Percentiles rank a stretch among this genome's conserved stretches.
Conservation (phyloP, 2,329 filamentous ascomycete genomes). For the Phialophora verrucosa region DNA sequence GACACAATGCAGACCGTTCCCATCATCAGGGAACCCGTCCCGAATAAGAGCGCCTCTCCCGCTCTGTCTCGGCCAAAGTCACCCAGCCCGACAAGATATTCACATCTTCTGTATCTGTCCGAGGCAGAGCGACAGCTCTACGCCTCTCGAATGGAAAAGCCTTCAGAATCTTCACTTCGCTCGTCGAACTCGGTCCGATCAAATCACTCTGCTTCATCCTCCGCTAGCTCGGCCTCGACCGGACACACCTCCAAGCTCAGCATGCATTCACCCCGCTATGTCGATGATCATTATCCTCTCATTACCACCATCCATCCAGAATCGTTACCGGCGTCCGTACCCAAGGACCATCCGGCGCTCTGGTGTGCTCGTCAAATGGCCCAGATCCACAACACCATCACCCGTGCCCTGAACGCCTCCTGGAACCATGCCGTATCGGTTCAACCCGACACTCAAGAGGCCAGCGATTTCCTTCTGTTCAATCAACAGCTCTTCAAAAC, state of each 20-base stretch:
- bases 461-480: conserved; percentile 38
- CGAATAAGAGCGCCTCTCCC: conserved; percentile 15
- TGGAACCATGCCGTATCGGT: conserved; percentile 38
- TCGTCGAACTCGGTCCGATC: conserved; percentile 78
- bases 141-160: conserved; percentile 43
- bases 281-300: conserved; percentile 38
- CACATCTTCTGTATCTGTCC: conserved; percentile 34
- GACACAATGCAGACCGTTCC: conserved; percentile 15
- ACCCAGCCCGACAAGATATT: conserved; percentile 26
- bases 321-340: conserved; percentile 24
- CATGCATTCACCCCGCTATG: conserved; percentile 29
- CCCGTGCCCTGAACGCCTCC: conserved; percentile 38
- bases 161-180: conserved; percentile 64
- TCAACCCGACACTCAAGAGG: conserved; percentile 31
- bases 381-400: conserved; percentile 39
- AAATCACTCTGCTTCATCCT: conserved; percentile 67
- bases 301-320: conserved; percentile 34
- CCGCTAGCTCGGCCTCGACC: conserved; percentile 78
- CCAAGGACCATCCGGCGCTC: conserved; percentile 29
- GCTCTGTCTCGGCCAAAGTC: conserved; percentile 20
- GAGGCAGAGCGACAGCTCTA: conserved; percentile 30
- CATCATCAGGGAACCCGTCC: conserved; percentile 19
- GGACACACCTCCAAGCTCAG: conserved; percentile 42
- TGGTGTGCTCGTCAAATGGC: conserved; percentile 38
- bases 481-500: conserved; percentile 37